Evolutionary conservation across 306 rosid genomes (phyloP).

Genomic region (Lathyrus oleraceus): DNA sequence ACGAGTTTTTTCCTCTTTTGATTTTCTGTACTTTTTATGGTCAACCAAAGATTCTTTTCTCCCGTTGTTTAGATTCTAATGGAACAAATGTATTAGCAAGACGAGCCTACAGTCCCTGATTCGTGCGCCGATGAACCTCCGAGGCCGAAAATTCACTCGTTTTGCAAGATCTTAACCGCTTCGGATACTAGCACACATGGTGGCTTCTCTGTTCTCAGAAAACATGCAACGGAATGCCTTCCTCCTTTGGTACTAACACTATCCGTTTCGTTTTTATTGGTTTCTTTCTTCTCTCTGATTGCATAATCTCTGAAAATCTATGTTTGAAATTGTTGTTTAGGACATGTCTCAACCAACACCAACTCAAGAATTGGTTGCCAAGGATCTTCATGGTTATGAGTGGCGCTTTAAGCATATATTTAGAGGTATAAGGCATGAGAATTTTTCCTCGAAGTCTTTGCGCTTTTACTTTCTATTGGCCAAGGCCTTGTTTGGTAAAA

Average conservation of each 20-base stretch:
- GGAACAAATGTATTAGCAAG: constrained; percentile 53
- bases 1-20: constrained; percentile 42
- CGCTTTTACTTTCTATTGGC: constrained; percentile 5
- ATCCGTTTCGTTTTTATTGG: background rate
- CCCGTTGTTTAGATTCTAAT: constrained; percentile 31
- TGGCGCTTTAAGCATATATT: constrained; percentile 97
- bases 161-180: constrained; percentile 86
- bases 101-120: constrained; percentile 61
- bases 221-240: constrained; percentile 94
- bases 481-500: too few relatives aligned
- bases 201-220: constrained; percentile 89
- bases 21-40: constrained; percentile 34
- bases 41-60: constrained; percentile 39
- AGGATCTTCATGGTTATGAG: constrained; percentile 89
- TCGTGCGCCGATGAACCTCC: constrained; percentile 44
- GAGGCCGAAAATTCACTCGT: constrained; percentile 56
- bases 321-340: constrained; percentile 41
- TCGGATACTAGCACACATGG: constrained; percentile 99
- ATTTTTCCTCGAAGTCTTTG: constrained; percentile 20
- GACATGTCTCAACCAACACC: constrained; percentile 87
- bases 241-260: constrained; percentile 68
- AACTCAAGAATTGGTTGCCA: constrained; percentile 88
- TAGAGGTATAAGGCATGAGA: constrained; percentile 57
- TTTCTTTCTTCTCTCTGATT: background rate
- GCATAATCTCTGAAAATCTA: background rate